A percentile compares a stretch with the other conserved stretches of the same genome.
phyloP scores from a whole-genome alignment of 23 red algal genomes.

The Gracilariopsis chorda region DNA sequence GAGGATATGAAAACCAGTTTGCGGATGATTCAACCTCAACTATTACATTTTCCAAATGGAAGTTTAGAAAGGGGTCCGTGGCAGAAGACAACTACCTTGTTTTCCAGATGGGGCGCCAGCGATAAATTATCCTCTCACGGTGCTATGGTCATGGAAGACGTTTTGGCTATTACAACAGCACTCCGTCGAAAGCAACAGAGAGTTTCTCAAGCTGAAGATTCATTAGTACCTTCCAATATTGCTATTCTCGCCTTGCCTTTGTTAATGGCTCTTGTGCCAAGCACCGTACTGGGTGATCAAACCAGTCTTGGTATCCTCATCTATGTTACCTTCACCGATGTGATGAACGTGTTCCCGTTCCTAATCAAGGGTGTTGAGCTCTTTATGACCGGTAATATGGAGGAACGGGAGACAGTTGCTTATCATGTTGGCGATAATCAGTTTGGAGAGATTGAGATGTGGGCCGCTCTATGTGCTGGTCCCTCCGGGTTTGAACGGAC shows the following conservation, averaged over 20 bases:
- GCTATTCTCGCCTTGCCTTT: constrained; percentile 39
- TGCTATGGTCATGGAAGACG: not conserved
- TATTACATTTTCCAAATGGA: not conserved
- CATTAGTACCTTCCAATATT: constrained; percentile 40
- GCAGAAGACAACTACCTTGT: not conserved
- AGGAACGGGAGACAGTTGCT: not conserved
- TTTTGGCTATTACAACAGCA: not conserved
- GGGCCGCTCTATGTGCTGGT: not conserved
- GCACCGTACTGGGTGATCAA: constrained; percentile 2
- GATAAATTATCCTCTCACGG: not conserved
- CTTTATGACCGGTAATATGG: not conserved
- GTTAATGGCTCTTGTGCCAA: constrained; percentile 13
- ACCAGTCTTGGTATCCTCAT: not conserved
- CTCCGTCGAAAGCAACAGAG: not conserved
- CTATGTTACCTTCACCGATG: constrained; percentile 26
- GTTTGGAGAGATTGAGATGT: constrained; percentile 7
- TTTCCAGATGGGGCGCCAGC: constrained; percentile 6
- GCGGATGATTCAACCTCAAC: constrained; percentile 1
- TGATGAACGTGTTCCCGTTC: constrained; percentile 23
- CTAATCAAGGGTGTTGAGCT: constrained; percentile 38
- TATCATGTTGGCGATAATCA: not conserved
- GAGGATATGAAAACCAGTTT: not conserved
- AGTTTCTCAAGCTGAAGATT: constrained; percentile 5
- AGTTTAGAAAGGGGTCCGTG: not conserved
- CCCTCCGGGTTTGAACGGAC: not conserved